Percentiles rank a stretch among this genome's conserved stretches.
Conservation (phyloP, 2,329 filamentous ascomycete species). For the Hypocrella siamensis region DNA sequence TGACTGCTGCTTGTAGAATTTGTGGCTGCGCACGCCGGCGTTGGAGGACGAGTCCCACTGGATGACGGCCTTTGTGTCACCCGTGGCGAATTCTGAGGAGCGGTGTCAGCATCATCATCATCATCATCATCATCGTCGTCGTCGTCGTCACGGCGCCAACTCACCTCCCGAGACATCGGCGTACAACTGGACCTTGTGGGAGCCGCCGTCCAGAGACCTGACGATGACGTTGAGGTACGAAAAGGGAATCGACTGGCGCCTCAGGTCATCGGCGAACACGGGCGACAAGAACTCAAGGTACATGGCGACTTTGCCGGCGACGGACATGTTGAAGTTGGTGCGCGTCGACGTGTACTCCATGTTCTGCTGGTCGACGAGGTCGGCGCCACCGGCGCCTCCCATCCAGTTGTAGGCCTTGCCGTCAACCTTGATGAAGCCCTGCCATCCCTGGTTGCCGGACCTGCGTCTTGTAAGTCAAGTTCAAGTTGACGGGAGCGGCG, state of each 20-base stretch:
- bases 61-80: slow-evolving; percentile 37
- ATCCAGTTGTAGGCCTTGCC: slow-evolving; percentile 50
- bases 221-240: slow-evolving; percentile 55
- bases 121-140: not conserved
- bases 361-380: slow-evolving; percentile 41
- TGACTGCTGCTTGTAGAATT: slow-evolving; percentile 44
- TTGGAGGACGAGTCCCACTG: slow-evolving; percentile 44
- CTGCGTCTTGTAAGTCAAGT: slow-evolving; percentile 17
- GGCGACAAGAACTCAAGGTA: slow-evolving; percentile 58
- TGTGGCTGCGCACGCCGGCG: slow-evolving; percentile 45
- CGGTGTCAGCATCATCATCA: not conserved
- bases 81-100: slow-evolving; percentile 52
- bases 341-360: slow-evolving; percentile 58
- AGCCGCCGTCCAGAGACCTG: slow-evolving; percentile 41
- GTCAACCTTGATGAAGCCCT: slow-evolving; percentile 55
- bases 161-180: slow-evolving; percentile 43
- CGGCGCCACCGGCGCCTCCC: slow-evolving; percentile 35
- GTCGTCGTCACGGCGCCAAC: not conserved
- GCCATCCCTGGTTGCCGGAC: slow-evolving; percentile 41
- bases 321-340: slow-evolving; percentile 53
- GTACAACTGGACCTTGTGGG: slow-evolving; percentile 55
- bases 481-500: no score
- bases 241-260: slow-evolving; percentile 52
- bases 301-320: slow-evolving; percentile 44
- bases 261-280: slow-evolving; percentile 48